Evolutionary conservation across 163 green algal species (phyloP), one percentile per base, ranked within the genome.

Genomic region (Chlorella variabilis): DNA sequence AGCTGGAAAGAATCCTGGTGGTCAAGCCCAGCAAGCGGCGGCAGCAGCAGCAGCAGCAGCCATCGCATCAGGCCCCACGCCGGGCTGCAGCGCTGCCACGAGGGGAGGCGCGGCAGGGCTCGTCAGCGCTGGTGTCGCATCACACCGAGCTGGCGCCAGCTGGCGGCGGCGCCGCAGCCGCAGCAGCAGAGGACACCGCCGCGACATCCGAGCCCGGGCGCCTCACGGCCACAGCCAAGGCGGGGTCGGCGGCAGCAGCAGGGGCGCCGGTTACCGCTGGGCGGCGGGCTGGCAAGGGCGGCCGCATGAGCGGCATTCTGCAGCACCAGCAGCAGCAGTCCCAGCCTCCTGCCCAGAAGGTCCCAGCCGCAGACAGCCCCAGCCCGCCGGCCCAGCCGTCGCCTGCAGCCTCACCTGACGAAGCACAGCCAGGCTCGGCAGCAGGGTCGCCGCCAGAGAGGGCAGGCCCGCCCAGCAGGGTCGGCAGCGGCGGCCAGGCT

Each of bases 111-210:
- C 62, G 17, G 29, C 62, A 41, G 3, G 62, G n/a, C n/a, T n/a
- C n/a, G n/a, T 58, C 73, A 8, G 73, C 56, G 1, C 54, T 80
- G n/a, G 73, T 41, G 8, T 80, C 73, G 1, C 73, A 80, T 36
- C 73, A 70, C 73, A 70, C 73, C 17, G 36, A 80, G 56, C 73
- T 80, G 20, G 48, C 33, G 31, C 70, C 48, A 66, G 48, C 68
- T 31, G 71, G 45, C 45, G 15, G 45, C 15, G 11, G 11, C 45
- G 15, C 6, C n/a, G 48, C 1, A 33, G 20, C 48, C 5, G 36
- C 38, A 2, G 56, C 54, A 0, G 38, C 73, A 11, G 73, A 69
- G 17, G 73, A 58, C 56, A 80, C 73, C 0, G 73, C 73, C 8
- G 71, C 31, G 18, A 77, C 31, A 33, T 11, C n/a, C 13, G 8